Base-by-base conservation (phyloP, 164 flowering plant genomes). In the Warburgia ugandensis region DNA sequence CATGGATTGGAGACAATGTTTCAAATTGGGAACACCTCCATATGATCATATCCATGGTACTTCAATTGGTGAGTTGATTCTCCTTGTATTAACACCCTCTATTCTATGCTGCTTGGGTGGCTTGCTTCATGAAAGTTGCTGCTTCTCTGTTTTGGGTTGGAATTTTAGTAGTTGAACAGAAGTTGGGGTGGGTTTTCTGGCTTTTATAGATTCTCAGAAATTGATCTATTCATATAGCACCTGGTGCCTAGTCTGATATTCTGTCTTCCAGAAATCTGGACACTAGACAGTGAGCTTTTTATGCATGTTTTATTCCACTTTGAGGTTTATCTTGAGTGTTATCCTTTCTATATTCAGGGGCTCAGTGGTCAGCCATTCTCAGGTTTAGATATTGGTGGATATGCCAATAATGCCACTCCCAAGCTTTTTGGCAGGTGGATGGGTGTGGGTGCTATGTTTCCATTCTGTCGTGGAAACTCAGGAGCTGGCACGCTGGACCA, bases 321-420 rank as follows among this genome's bases (percentile, higher is more conserved):
- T 12, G 11, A 40, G 16, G 32, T 37, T 6, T 6, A 21, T 9
- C n/a, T n/a, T n/a, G n/a, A n/a, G n/a, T n/a, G n/a, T n/a, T 17
- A 10, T 39, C 29, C 40, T 23, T 35, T 46, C 58, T 50, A 6
- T 43, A 8, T 50, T 32, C 65, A 91, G 96, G 89, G 94, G 39
- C 86, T 91, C 37, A 91, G 97, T 65, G 97, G 98, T 60, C 96
- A 91, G 68, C 96, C 96, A 38, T 68, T 86, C 31, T 76, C 96
- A 45, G 98, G 96, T 41, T 95, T 96, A 56, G 98, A 91, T 73
- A 79, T 91, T 68, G 98, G 98, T 74, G 98, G 97, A 23, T 91
- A 84, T 73, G 90, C 76, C 62, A 96, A 94, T 37, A 74, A 91
- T 81, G 96, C 98, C 47, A 77, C 94, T 23, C 88, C 98, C 6